A percentile compares a stretch with the other conserved stretches of the same genome.
Evolutionary conservation across 441 rosid genomes (phyloP).

Genomic region (Erysimum cheiri): DNA sequence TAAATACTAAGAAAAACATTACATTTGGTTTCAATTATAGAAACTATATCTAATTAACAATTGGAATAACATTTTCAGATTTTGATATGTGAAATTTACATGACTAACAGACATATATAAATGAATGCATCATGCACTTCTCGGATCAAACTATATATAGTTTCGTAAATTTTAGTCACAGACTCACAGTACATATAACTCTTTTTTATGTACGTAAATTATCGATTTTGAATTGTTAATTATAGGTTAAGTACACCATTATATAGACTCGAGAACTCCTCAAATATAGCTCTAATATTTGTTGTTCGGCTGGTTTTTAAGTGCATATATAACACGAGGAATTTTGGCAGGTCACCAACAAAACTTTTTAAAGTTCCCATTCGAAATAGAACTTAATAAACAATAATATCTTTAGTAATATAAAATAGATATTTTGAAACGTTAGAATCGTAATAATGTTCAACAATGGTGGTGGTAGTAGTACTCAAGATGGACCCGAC

Average conservation of each 20-base stretch:
- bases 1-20: too few relatives aligned
- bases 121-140: not conserved
- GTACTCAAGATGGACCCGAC: conserved; percentile 38
- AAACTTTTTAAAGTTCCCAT: conserved; percentile 14
- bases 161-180: not conserved
- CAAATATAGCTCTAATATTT: not conserved
- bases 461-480: conserved; percentile 25
- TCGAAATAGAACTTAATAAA: not conserved
- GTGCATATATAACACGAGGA: conserved; percentile 45
- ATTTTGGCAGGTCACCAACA: conserved; percentile 44
- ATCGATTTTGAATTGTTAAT: not conserved
- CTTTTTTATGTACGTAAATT: not conserved
- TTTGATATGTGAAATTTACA: not conserved
- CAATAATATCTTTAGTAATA: not conserved
- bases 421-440: conserved; percentile 23
- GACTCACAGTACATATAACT: not conserved
- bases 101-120: not conserved
- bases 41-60: too few relatives aligned
- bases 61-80: not conserved
- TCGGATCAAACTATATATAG: not conserved
- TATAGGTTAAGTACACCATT: not conserved
- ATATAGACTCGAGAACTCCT: not conserved
- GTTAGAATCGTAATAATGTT: conserved; percentile 3
- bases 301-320: conserved; percentile 2
- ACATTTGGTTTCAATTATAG: not conserved